Conservation (phyloP, 2,329 filamentous ascomycete species). For the Rachicladosporium sp. region DNA sequence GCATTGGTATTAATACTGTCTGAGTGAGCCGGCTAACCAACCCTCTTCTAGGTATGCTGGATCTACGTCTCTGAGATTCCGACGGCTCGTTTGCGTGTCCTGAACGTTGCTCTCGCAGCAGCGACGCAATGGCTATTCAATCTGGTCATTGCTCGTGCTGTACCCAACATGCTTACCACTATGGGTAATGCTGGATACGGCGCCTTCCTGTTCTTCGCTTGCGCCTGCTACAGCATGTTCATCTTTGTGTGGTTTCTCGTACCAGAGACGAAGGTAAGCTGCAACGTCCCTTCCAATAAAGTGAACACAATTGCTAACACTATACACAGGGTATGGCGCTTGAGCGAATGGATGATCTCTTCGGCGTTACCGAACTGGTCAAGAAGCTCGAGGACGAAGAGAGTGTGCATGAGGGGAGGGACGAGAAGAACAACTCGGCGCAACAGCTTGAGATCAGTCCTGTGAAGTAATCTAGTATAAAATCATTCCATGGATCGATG, state of each 20-base stretch:
- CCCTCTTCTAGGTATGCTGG: constrained; percentile 43
- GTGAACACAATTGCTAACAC: background rate
- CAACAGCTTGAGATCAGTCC: constrained; percentile 5
- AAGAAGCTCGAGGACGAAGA: constrained; percentile 7
- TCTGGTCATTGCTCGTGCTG: constrained; percentile 56
- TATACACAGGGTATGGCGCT: constrained; percentile 20
- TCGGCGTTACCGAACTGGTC: constrained; percentile 12
- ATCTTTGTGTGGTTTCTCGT: constrained; percentile 55
- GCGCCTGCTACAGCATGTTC: constrained; percentile 53
- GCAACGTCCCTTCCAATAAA: background rate
- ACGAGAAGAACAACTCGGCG: constrained; percentile 4
- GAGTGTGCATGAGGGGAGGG: constrained; percentile 3
- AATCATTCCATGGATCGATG: no score
- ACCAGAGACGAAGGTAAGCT: constrained; percentile 52
- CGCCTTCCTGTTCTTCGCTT: constrained; percentile 48
- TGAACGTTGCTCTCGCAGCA: constrained; percentile 57
- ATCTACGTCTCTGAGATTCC: constrained; percentile 62
- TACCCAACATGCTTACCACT: constrained; percentile 53
- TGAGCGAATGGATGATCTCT: constrained; percentile 20
- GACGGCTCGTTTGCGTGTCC: constrained; percentile 49
- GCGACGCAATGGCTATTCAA: constrained; percentile 58
- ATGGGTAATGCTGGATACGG: constrained; percentile 29
- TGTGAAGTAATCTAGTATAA: background rate
- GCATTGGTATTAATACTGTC: no score
- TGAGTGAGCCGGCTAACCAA: no score